These are phyloP conservation scores for Trichosporon inkin DNA, from an alignment of 1,284 basidiomycete genomes.

Conservation along the genomic window DNA sequence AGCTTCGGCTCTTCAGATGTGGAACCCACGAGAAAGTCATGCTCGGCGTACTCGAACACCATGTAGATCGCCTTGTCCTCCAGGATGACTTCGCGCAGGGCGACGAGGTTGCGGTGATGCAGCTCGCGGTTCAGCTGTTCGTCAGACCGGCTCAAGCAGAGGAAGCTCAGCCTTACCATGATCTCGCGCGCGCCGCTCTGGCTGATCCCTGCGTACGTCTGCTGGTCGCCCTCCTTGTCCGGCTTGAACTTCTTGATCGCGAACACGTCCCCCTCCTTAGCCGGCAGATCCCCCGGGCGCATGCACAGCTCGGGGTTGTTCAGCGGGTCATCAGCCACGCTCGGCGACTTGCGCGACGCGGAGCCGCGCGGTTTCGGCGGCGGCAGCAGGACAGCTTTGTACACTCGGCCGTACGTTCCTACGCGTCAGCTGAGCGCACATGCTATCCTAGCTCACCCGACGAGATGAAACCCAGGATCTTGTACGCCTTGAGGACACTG, in stretches of 20 bases:
- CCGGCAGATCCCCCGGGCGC: conserved; percentile 57
- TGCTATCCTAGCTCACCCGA: conserved; percentile 55
- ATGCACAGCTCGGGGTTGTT: conserved; percentile 47
- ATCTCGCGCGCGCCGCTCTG: conserved; percentile 97
- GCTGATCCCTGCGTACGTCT: conserved; percentile 93
- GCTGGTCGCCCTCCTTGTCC: conserved; percentile 91
- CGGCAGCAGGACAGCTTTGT: conserved; percentile 71
- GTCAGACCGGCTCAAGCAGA: neutral
- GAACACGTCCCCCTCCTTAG: conserved; percentile 63
- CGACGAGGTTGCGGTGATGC: conserved; percentile 84
- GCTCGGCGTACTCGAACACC: conserved; percentile 98
- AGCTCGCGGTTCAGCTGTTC: conserved; percentile 86
- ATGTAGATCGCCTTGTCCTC: conserved; percentile 98
- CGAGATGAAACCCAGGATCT: conserved; percentile 93
- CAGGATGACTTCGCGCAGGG: conserved; percentile 87
- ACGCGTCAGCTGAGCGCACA: conserved; percentile 5
- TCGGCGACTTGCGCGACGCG: conserved; percentile 27
- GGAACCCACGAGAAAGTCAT: conserved; percentile 79
- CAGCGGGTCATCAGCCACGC: conserved; percentile 27
- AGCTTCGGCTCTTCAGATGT: neutral
- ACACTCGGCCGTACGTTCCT: conserved; percentile 96
- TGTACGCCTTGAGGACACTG: conserved; percentile 74
- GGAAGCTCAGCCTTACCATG: conserved; percentile 60
- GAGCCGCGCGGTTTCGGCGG: conserved; percentile 32
- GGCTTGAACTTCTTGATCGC: conserved; percentile 99